Conservation (phyloP, 352 stramenopile species). For the Phytopythium boreale region DNA sequence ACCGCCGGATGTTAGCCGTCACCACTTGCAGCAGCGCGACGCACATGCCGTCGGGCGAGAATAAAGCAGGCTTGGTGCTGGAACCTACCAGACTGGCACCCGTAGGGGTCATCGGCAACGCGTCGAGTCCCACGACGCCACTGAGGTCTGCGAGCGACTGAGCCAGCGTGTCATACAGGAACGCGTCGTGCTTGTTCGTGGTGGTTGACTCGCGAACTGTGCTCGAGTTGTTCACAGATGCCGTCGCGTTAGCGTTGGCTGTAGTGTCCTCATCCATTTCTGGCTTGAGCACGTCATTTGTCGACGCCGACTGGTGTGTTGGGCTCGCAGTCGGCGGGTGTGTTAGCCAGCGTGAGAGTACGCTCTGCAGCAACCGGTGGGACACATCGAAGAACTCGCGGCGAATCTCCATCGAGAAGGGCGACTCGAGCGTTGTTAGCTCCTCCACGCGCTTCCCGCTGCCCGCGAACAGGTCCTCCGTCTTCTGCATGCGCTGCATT, state of each 20-base stretch:
- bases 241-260: not conserved
- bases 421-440: constrained; percentile 74
- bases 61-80: constrained; percentile 12
- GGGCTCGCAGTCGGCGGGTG: not conserved
- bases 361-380: constrained; percentile 52
- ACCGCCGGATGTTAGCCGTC: constrained; percentile 74
- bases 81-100: not conserved
- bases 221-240: not conserved
- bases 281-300: constrained; percentile 1
- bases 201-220: no score
- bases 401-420: constrained; percentile 81
- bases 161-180: constrained; percentile 25
- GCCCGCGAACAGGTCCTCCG: constrained; percentile 67
- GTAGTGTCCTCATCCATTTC: not conserved
- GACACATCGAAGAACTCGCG: constrained; percentile 71
- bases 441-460: constrained; percentile 55
- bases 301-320: not conserved
- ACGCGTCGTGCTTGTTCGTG: not conserved
- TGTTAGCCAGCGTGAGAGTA: constrained; percentile 62
- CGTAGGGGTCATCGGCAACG: constrained; percentile 2
- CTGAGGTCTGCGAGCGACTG: constrained; percentile 21
- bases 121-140: not conserved
- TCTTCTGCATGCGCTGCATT: constrained; percentile 89
- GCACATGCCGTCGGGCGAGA: constrained; percentile 64
- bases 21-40: constrained; percentile 74